phyloP scores from a whole-genome alignment of 129 eudicot species.

The Centella asiatica region DNA sequence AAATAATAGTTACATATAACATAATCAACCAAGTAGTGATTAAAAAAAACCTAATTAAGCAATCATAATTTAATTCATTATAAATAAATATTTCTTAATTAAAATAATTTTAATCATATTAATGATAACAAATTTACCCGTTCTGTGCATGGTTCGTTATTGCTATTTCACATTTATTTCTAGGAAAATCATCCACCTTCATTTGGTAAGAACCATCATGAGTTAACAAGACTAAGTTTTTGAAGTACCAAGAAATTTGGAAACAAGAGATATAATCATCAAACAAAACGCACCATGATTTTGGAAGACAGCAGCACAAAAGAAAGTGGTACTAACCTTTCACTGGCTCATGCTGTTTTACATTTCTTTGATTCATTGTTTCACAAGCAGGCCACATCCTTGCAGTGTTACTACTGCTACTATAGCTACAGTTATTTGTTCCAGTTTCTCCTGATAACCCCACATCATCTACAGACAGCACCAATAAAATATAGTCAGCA shows the following conservation, averaged over 20 bases:
- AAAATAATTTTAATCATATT: too few relatives aligned
- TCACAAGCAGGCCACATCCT: slow-evolving; percentile 37
- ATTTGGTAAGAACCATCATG: neutral
- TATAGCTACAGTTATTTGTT: slow-evolving; percentile 37
- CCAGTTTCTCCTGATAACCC: slow-evolving; percentile 33
- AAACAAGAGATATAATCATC: neutral
- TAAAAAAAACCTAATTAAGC: too few relatives aligned
- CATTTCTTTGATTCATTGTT: slow-evolving; percentile 31
- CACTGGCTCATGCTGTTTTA: neutral
- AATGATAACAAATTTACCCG: too few relatives aligned
- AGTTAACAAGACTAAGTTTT: neutral
- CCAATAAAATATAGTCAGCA: neutral
- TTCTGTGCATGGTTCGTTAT: too few relatives aligned
- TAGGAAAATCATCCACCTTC: too few relatives aligned
- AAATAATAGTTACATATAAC: too few relatives aligned
- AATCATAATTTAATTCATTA: too few relatives aligned
- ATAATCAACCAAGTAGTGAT: too few relatives aligned
- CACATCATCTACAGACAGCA: slow-evolving; percentile 35
- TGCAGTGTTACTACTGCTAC: slow-evolving; percentile 56
- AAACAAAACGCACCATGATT: neutral
- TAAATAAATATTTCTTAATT: too few relatives aligned
- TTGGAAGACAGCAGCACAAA: neutral
- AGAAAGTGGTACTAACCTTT: slow-evolving; percentile 1
- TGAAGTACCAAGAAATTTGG: neutral
- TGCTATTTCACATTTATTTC: too few relatives aligned